Conservation (phyloP, 2,329 filamentous ascomycete species). For the Fusarium austroafricanum region DNA sequence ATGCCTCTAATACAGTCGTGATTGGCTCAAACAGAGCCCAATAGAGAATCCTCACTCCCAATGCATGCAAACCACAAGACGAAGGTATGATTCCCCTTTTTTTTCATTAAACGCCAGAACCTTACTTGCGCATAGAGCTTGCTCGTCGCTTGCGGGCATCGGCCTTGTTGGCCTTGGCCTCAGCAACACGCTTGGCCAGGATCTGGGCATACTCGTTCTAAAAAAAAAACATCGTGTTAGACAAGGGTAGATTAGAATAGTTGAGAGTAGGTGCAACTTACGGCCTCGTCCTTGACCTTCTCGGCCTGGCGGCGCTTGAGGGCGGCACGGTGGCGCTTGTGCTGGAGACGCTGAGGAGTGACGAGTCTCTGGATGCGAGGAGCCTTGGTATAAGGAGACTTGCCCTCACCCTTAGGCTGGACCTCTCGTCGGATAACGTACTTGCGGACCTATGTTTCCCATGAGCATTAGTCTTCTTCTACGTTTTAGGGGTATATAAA, state of each 20-base stretch:
- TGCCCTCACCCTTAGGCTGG: slow-evolving; percentile 96
- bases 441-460: slow-evolving; percentile 84
- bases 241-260: not conserved
- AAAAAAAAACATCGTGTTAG: not conserved
- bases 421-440: slow-evolving; percentile 99
- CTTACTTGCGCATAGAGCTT: slow-evolving; percentile 93
- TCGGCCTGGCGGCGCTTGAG: slow-evolving; percentile 98
- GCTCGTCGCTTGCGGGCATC: slow-evolving; percentile 97
- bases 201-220: slow-evolving; percentile 97
- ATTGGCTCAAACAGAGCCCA: slow-evolving; percentile 48
- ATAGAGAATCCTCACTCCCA: slow-evolving; percentile 54
- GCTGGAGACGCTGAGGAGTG: slow-evolving; percentile 99
- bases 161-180: slow-evolving; percentile 93
- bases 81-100: slow-evolving; percentile 52
- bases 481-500: slow-evolving; percentile 16
- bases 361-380: slow-evolving; percentile 99
- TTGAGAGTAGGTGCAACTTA: slow-evolving; percentile 63
- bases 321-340: slow-evolving; percentile 98
- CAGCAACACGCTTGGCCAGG: slow-evolving; percentile 95
- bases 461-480: slow-evolving; percentile 54
- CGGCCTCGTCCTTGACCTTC: slow-evolving; percentile 98
- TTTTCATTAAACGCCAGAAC: slow-evolving; percentile 51
- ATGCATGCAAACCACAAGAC: slow-evolving; percentile 57
- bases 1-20: slow-evolving; percentile 56
- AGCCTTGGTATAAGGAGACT: slow-evolving; percentile 99